Conservation (phyloP, 352 stramenopile species). For the Globisporangium parvum region DNA sequence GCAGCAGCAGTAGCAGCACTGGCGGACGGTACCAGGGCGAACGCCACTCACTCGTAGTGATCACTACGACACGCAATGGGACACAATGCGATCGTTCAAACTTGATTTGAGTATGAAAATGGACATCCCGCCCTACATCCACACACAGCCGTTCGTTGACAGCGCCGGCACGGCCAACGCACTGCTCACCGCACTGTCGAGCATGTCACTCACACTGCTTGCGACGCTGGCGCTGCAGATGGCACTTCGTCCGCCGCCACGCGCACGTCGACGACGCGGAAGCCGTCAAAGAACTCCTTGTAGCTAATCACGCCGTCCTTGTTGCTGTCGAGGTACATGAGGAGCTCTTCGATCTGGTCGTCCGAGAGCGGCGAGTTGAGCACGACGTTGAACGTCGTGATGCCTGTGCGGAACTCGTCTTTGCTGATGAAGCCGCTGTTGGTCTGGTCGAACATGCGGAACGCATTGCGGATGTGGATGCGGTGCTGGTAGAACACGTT, state of each 20-base stretch:
- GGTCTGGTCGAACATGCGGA: conserved; percentile 89
- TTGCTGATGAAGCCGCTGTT: conserved; percentile 74
- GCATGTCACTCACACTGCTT: neutral
- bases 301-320: conserved; percentile 90
- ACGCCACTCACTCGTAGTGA: too few relatives aligned
- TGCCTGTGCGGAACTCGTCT: conserved; percentile 84
- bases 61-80: too few relatives aligned
- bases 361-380: conserved; percentile 88
- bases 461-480: conserved; percentile 89
- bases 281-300: conserved; percentile 92
- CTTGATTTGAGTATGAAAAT: too few relatives aligned
- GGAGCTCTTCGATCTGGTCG: conserved; percentile 88
- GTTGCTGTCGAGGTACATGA: conserved; percentile 86
- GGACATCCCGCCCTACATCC: too few relatives aligned
- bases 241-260: conserved; percentile 31
- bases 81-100: too few relatives aligned
- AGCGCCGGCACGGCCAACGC: too few relatives aligned
- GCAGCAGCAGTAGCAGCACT: too few relatives aligned
- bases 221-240: neutral
- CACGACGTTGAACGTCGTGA: conserved; percentile 85
- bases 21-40: too few relatives aligned
- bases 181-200: too few relatives aligned
- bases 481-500: conserved; percentile 94
- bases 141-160: too few relatives aligned
- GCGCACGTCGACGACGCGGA: conserved; percentile 80